Conservation (phyloP, 441 rosid species). For the Metrosideros polymorpha region DNA sequence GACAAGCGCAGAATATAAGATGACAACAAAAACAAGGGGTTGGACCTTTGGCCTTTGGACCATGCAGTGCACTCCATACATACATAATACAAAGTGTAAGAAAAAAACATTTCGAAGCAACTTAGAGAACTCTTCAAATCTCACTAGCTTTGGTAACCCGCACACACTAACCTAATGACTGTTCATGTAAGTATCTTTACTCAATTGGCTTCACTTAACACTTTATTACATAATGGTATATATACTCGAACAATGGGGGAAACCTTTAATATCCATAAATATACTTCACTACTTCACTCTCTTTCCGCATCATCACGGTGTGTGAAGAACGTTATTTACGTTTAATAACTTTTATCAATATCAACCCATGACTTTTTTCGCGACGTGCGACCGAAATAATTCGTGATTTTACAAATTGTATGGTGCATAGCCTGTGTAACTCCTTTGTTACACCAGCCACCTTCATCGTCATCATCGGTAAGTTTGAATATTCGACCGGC, state of each 20-base stretch:
- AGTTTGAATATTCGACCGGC: background rate
- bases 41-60: background rate
- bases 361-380: background rate
- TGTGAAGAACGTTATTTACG: background rate
- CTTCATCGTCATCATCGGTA: background rate
- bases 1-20: background rate
- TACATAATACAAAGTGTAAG: background rate
- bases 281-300: background rate
- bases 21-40: background rate
- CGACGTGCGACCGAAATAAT: background rate
- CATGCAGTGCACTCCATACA: background rate
- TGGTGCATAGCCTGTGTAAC: background rate
- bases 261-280: background rate
- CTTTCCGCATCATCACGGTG: background rate
- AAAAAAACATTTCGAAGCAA: background rate
- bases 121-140: background rate
- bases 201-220: background rate
- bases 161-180: background rate
- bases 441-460: background rate
- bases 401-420: background rate
- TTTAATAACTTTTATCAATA: background rate
- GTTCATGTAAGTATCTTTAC: background rate
- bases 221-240: background rate
- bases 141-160: background rate
- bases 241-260: background rate